A percentile compares a stretch with the other conserved stretches of the same genome.
Conservation (phyloP, 208 protist genomes). For the Phytomonas sp. region DNA sequence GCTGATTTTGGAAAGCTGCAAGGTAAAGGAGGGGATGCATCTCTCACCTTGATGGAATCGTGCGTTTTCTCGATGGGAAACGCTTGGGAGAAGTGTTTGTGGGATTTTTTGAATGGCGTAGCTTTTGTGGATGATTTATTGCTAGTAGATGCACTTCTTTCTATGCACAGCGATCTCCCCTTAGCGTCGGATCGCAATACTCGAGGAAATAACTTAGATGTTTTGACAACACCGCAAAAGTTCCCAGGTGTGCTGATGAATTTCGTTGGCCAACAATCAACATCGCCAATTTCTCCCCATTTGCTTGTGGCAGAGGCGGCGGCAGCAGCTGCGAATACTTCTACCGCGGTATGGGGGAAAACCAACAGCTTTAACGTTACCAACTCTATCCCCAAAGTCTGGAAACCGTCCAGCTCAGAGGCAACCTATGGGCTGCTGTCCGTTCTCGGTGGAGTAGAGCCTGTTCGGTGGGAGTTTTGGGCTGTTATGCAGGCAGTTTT, state of each 20-base stretch:
- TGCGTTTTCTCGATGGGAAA: not conserved
- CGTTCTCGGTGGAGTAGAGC: not conserved
- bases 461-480: conserved; percentile 2
- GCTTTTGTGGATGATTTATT: not conserved
- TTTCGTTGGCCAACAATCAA: not conserved
- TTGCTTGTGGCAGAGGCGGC: not conserved
- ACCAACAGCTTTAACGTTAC: not conserved
- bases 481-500: not conserved
- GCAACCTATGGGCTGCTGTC: not conserved
- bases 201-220: not conserved
- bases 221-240: not conserved
- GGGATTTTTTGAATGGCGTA: not conserved
- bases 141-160: not conserved
- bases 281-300: not conserved
- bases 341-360: not conserved
- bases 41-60: not conserved
- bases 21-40: not conserved
- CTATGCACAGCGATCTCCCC: not conserved
- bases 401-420: not conserved
- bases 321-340: not conserved
- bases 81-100: not conserved
- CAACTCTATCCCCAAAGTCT: not conserved
- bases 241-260: not conserved
- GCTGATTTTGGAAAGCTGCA: not conserved
- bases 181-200: not conserved